A percentile compares a stretch with the other conserved stretches of the same genome.
phyloP scores from a whole-genome alignment of 2,329 filamentous ascomycete genomes.

The Rugonectria rugulosa region DNA sequence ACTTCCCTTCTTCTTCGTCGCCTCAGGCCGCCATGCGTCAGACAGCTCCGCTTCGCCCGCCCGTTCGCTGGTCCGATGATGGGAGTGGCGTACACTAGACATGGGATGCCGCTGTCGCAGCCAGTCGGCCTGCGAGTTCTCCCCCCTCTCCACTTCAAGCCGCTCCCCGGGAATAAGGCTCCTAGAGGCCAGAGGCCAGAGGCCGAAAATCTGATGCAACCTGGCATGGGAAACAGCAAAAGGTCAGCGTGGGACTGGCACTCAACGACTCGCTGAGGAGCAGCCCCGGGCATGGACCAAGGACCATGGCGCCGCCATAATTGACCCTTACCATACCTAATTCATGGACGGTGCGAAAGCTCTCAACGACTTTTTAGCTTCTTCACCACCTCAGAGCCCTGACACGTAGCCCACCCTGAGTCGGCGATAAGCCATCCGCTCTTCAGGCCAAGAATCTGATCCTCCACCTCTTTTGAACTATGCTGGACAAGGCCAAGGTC shows the following conservation, averaged over 20 bases:
- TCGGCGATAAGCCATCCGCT: slow-evolving; percentile 32
- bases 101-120: slow-evolving; percentile 30
- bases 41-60: slow-evolving; percentile 30
- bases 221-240: slow-evolving; percentile 37
- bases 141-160: slow-evolving; percentile 24
- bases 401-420: slow-evolving; percentile 29
- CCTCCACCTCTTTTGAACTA: slow-evolving; percentile 9
- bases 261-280: slow-evolving; percentile 11
- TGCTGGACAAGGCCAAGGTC: slow-evolving; percentile 14
- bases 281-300: slow-evolving; percentile 21
- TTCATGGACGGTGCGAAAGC: too few relatives aligned
- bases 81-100: slow-evolving; percentile 39
- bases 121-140: slow-evolving; percentile 30
- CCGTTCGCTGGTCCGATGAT: slow-evolving; percentile 39
- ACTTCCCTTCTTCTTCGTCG: slow-evolving; percentile 13
- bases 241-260: slow-evolving; percentile 26
- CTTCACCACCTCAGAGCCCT: slow-evolving; percentile 24
- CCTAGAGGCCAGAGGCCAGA: slow-evolving; percentile 30
- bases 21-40: slow-evolving; percentile 25
- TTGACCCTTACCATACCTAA: slow-evolving; percentile 30
- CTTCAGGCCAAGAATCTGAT: slow-evolving; percentile 20
- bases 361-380: slow-evolving; percentile 16
- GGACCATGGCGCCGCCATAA: slow-evolving; percentile 23
- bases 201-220: slow-evolving; percentile 33
- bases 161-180: slow-evolving; percentile 36